phyloP scores from a whole-genome alignment of 169 alveolate species.

The Cystoisospora suis region DNA sequence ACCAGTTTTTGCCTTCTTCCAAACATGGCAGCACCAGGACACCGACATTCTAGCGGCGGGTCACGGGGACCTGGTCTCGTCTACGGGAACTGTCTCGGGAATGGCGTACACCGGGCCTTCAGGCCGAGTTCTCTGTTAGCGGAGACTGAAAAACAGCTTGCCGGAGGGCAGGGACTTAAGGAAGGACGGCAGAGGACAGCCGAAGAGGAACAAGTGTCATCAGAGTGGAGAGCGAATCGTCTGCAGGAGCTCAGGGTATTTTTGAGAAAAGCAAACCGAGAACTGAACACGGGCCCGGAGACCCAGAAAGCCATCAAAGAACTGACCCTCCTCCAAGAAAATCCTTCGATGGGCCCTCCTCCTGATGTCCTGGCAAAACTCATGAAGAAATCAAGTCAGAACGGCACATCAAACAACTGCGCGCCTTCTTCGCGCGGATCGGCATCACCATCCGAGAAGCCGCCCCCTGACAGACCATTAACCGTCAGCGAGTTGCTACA shows the following conservation, averaged over 20 bases:
- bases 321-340: neutral
- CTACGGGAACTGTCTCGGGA: too few relatives aligned
- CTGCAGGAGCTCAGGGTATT: neutral
- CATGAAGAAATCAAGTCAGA: neutral
- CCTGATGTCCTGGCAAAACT: neutral
- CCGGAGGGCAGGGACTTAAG: too few relatives aligned
- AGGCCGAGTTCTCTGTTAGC: too few relatives aligned
- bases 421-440: neutral
- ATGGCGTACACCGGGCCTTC: too few relatives aligned
- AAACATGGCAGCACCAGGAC: too few relatives aligned
- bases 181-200: neutral
- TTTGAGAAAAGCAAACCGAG: slow-evolving; percentile 3
- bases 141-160: too few relatives aligned
- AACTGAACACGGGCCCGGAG: neutral
- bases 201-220: neutral
- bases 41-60: too few relatives aligned
- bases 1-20: too few relatives aligned
- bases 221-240: neutral
- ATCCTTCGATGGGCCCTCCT: neutral
- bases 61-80: too few relatives aligned
- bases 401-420: neutral
- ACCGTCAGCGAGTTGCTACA: neutral
- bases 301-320: neutral
- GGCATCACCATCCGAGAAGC: neutral
- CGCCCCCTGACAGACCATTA: neutral